These are phyloP conservation scores for Pleurotus tuoliensis DNA, from an alignment of 768 basidiomycete genomes.

Conservation along the genomic window DNA sequence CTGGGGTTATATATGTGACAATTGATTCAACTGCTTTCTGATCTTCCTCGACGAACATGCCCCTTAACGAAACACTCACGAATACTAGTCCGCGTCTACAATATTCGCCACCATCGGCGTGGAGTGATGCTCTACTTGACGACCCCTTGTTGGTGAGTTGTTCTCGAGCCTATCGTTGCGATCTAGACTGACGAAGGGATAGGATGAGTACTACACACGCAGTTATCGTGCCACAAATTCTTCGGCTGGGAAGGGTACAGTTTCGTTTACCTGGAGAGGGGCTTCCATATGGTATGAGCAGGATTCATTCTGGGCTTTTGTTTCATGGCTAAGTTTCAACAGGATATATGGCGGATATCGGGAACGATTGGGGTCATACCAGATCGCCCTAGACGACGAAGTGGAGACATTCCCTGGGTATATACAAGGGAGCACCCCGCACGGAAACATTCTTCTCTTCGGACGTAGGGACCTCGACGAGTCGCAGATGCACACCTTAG, in stretches of 20 bases:
- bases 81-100: constrained; percentile 11
- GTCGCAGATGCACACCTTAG: neutral
- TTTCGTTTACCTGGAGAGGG: constrained; percentile 9
- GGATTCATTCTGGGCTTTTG: neutral
- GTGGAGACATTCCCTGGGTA: constrained; percentile 1
- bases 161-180: neutral
- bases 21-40: neutral
- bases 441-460: neutral
- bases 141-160: constrained; percentile 2
- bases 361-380: constrained; percentile 8
- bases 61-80: constrained; percentile 11
- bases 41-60: constrained; percentile 6
- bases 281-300: constrained; percentile 7
- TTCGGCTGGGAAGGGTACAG: constrained; percentile 2
- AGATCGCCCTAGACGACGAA: constrained; percentile 7
- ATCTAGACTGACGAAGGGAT: neutral
- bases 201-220: neutral
- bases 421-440: neutral
- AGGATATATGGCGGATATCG: constrained; percentile 12
- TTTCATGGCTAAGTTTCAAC: neutral
- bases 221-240: constrained; percentile 10
- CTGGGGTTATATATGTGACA: neutral
- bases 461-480: neutral
- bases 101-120: constrained; percentile 6
- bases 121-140: constrained; percentile 7